Conservation (phyloP, 1,284 basidiomycete species). For the Blastosporella zonata region DNA sequence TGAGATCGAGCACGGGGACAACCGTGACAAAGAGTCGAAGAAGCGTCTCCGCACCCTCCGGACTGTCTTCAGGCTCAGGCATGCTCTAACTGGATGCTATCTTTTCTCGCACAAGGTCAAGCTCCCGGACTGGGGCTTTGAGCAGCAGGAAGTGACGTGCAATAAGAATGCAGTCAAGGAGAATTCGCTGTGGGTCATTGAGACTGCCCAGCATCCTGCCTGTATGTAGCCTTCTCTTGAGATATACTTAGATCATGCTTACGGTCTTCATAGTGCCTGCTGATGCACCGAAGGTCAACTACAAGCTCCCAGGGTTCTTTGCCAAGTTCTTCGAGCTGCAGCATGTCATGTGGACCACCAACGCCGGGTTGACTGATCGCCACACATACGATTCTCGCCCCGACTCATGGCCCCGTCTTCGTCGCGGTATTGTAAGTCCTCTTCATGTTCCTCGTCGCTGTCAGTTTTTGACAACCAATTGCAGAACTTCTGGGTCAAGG, state of each 20-base stretch:
- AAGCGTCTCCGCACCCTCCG: conserved; percentile 79
- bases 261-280: conserved; percentile 49
- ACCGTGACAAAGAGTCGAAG: conserved; percentile 61
- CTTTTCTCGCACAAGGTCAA: conserved; percentile 98
- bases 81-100: conserved; percentile 90
- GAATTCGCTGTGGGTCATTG: conserved; percentile 95
- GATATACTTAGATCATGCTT: not conserved
- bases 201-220: conserved; percentile 79
- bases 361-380: conserved; percentile 90
- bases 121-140: conserved; percentile 95
- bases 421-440: conserved; percentile 84
- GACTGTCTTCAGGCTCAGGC: conserved; percentile 83
- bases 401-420: conserved; percentile 82
- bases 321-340: conserved; percentile 92
- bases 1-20: conserved; percentile 78
- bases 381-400: conserved; percentile 96
- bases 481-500: conserved; percentile 97
- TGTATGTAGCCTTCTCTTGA: conserved; percentile 48
- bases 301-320: conserved; percentile 83
- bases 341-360: conserved; percentile 97
- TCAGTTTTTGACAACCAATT: not conserved
- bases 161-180: conserved; percentile 92
- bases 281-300: conserved; percentile 84
- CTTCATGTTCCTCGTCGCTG: not conserved
- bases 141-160: conserved; percentile 98